Base-by-base conservation (phyloP, 306 rosid species). In the Begonia peltatifolia region DNA sequence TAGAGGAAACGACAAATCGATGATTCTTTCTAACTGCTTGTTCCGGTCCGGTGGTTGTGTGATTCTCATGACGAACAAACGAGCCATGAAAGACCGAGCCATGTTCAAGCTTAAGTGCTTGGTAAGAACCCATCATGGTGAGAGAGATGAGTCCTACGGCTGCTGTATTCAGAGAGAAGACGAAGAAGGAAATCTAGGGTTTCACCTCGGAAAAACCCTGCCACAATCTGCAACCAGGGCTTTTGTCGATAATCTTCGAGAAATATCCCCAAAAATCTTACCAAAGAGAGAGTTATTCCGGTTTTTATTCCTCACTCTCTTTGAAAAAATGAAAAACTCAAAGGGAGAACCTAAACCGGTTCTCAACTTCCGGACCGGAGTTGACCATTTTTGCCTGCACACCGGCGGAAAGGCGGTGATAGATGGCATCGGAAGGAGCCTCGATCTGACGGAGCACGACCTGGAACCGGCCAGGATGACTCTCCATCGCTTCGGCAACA, bases 381-480 rank as follows among this genome's bases (percentile, higher is more conserved):
- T 85, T 0, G 88, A 89, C 23, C 97, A 89, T 63, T 84, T 89
- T 41, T 84, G 95, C 51, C 46, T 89, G 0, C 97, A 89, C 65
- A 79, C 97, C 0, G 95, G 97, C 2, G 97, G 97, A 6, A 89
- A 82, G 50, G 97, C 95, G 0, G 97, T 89, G 61, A 84, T 89
- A 1, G 93, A 89, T 46, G 97, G 95, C 1, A 65, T 89, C 3
- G 97, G 97, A 1, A 16, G 47, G 63, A 82, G 81, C 52, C 69
- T 89, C 41, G 70, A 71, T 50, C 79, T 89, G 2, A 53, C 14
- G 4, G 87, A 78, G 11, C 56, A 76, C 52, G 95, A 89, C 16
- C 79, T 89, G 2, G 95, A 89, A 53, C 93, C 97, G 35, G 89
- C 97, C 0, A 78, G 95, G 70, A 89, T 89, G 97, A 82, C 97